Base-by-base conservation (phyloP, 441 rosid species). In the Pelargonium citronellum region DNA sequence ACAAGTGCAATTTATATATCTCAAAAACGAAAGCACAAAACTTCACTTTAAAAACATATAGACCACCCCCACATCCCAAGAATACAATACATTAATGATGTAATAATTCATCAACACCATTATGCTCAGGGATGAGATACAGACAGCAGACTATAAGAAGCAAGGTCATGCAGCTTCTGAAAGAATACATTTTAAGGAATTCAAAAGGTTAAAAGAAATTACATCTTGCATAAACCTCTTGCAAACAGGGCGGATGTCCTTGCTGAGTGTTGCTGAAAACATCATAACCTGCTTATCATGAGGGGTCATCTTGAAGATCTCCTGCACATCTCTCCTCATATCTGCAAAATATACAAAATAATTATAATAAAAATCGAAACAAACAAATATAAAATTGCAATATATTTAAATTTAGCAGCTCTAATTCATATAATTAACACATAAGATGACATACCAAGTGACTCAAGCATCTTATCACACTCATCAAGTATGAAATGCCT, bases 151-250 rank as follows among this genome's bases (percentile, higher is more conserved):
- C 24, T 22, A 22, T 22, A 22, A 22, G 24, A 22, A 22, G 24
- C 24, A 22, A 22, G 24, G 24, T 22, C 24, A 22, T 22, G 24
- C 24, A 22, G 24, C 24, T 22, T 22, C 24, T 22, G 24, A 22
- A 22, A 22, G 24, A 22, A 22, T 22, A 22, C 24, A 22, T 22
- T 22, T 22, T 22, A 22, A 22, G 24, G 24, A 22, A 22, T 22
- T 22, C 24, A 22, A 53, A 15, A 53, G 2, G 60, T 17, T 53
- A 5, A 15, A 53, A n/a, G n/a, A 0, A 15, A 53, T 87, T 95
- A 95, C 98, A 89, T 95, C 98, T 90, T 95, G 99, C 99, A 95
- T 95, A 71, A 95, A 95, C 71, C 92, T 95, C 86, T 95, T 92
- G 99, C 99, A 95, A 79, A 95, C 95, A 0, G 97, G 97, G 75